Conservation (phyloP, 2,329 filamentous ascomycete genomes). For the Aspergillaceae sp. region DNA sequence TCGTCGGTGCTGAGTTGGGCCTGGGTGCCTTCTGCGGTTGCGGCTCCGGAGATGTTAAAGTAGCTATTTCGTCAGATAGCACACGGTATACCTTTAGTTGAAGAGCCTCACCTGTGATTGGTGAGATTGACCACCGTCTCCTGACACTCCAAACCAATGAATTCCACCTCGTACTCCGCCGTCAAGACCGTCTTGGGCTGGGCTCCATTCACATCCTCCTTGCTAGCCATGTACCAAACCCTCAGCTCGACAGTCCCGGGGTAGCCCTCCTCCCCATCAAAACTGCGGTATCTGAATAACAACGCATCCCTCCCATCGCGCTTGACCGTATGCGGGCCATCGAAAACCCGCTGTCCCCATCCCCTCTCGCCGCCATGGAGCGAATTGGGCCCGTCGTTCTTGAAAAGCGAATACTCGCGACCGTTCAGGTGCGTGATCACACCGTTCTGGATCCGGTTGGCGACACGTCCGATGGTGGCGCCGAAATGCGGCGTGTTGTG, state of each 20-base stretch:
- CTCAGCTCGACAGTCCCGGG: slow-evolving; percentile 73
- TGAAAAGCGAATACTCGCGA: slow-evolving; percentile 58
- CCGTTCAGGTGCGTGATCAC: slow-evolving; percentile 65
- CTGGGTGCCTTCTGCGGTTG: slow-evolving; percentile 55
- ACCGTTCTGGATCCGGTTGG: slow-evolving; percentile 71
- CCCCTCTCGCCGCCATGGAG: slow-evolving; percentile 64
- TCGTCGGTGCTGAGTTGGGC: slow-evolving; percentile 50
- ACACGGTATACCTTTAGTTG: neutral
- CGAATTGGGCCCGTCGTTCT: slow-evolving; percentile 70
- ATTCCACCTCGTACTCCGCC: slow-evolving; percentile 82
- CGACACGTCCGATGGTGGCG: slow-evolving; percentile 76
- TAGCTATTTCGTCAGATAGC: slow-evolving; percentile 38
- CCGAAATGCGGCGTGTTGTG: slow-evolving; percentile 79
- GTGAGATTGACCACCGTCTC: slow-evolving; percentile 91
- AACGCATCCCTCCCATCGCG: slow-evolving; percentile 56
- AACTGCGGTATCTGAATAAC: slow-evolving; percentile 57
- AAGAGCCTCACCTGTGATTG: slow-evolving; percentile 68
- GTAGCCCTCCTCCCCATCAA: slow-evolving; percentile 80
- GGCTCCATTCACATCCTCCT: slow-evolving; percentile 50
- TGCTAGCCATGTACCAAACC: slow-evolving; percentile 70
- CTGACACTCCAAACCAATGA: slow-evolving; percentile 65
- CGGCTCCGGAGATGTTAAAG: slow-evolving; percentile 55
- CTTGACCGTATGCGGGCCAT: slow-evolving; percentile 49
- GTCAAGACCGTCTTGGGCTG: slow-evolving; percentile 63
- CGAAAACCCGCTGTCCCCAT: slow-evolving; percentile 44